These are phyloP conservation scores for Eruca vesicaria DNA, from an alignment of 441 rosid species.

Conservation along the genomic window DNA sequence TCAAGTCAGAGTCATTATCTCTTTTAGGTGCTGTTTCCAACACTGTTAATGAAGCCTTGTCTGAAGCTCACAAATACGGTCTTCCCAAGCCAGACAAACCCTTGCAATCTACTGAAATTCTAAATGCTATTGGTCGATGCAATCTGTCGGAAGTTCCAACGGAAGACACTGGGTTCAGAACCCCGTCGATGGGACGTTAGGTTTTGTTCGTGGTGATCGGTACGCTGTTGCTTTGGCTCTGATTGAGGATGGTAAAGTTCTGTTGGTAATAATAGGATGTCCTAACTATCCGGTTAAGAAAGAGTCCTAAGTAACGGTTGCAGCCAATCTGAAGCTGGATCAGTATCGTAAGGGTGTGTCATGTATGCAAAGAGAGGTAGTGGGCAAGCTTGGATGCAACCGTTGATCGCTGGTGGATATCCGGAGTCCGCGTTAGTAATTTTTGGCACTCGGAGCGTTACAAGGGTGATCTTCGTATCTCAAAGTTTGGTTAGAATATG, in stretches of 20 bases:
- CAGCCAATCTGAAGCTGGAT: slow-evolving; percentile 26
- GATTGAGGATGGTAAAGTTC: slow-evolving; percentile 73
- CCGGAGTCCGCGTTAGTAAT: slow-evolving; percentile 67
- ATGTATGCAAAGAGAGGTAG: slow-evolving; percentile 73
- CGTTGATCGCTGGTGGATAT: slow-evolving; percentile 50
- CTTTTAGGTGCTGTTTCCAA: slow-evolving; percentile 53
- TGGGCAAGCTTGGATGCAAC: slow-evolving; percentile 90
- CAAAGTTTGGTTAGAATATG: too few relatives aligned
- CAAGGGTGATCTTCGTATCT: too few relatives aligned
- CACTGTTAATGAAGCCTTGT: slow-evolving; percentile 66
- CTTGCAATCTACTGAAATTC: slow-evolving; percentile 49
- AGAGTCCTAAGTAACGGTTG: slow-evolving; percentile 55
- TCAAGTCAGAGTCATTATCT: slow-evolving; percentile 46
- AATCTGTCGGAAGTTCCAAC: slow-evolving; percentile 66
- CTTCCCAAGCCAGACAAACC: slow-evolving; percentile 52
- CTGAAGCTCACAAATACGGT: slow-evolving; percentile 60
- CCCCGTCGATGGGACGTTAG: slow-evolving; percentile 92
- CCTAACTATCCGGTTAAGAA: slow-evolving; percentile 84
- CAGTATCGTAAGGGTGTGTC: slow-evolving; percentile 66
- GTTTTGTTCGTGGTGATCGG: slow-evolving; percentile 93
- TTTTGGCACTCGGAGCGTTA: slow-evolving; percentile 51
- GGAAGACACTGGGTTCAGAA: slow-evolving; percentile 92
- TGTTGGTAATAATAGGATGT: slow-evolving; percentile 89
- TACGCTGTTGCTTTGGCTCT: slow-evolving; percentile 86
- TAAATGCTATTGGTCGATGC: slow-evolving; percentile 76